These are phyloP conservation scores for Saccharomycopsis selenospora DNA, from an alignment of 805 yeast species.

Conservation along the genomic window DNA sequence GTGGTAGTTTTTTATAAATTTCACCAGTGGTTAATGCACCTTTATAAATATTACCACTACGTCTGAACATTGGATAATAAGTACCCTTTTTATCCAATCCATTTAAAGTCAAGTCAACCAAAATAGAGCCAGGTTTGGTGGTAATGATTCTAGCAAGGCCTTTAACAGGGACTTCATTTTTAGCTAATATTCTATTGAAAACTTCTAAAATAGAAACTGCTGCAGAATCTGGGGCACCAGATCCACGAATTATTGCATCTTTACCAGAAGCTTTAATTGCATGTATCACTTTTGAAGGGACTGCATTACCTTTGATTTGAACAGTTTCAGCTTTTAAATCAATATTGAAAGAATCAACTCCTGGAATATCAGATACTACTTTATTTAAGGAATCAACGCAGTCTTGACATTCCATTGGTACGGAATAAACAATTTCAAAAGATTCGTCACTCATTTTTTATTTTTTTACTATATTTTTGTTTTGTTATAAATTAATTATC, in stretches of 20 bases:
- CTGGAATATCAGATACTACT: slow-evolving; percentile 46
- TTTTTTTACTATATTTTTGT: no score
- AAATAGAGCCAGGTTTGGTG: slow-evolving; percentile 42
- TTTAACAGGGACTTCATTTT: slow-evolving; percentile 50
- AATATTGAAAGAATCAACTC: slow-evolving; percentile 45
- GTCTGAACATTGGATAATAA: slow-evolving; percentile 63
- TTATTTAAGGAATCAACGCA: slow-evolving; percentile 56
- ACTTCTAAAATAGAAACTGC: slow-evolving; percentile 87
- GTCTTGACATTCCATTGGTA: slow-evolving; percentile 70
- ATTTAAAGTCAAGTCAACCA: slow-evolving; percentile 73
- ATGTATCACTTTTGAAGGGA: slow-evolving; percentile 69
- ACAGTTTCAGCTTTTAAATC: slow-evolving; percentile 57
- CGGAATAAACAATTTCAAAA: slow-evolving; percentile 71
- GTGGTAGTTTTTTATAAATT: slow-evolving; percentile 37
- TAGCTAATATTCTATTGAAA: slow-evolving; percentile 36
- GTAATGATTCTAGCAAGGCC: slow-evolving; percentile 84
- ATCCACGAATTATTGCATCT: slow-evolving; percentile 89
- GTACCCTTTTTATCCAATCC: slow-evolving; percentile 55
- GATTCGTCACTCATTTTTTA: slow-evolving; percentile 1
- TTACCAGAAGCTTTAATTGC: slow-evolving; percentile 68
- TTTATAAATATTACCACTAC: slow-evolving; percentile 66
- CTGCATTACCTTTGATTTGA: slow-evolving; percentile 53
- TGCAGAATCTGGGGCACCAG: slow-evolving; percentile 80
- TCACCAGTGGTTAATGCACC: slow-evolving; percentile 67
- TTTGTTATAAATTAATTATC: no score